A percentile compares a stretch with the other conserved stretches of the same genome.
These are phyloP conservation scores for Exophiala phaeomuriformis DNA, from an alignment of 2,329 filamentous ascomycete species.

Conservation along the genomic window DNA sequence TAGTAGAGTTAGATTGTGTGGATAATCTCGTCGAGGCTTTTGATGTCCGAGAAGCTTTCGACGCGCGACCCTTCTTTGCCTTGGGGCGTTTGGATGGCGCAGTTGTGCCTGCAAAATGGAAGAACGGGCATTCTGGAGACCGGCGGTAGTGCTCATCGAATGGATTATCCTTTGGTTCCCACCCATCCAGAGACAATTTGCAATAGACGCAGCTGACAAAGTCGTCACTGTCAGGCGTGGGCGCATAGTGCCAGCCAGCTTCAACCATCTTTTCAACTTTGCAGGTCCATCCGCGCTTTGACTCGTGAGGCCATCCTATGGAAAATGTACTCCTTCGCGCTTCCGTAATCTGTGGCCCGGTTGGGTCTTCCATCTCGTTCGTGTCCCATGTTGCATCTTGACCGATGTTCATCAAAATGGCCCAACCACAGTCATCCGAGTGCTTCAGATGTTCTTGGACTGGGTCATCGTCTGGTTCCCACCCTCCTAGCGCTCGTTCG, in stretches of 20 bases:
- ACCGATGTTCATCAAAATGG: slow-evolving; percentile 59
- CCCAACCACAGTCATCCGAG: slow-evolving; percentile 78
- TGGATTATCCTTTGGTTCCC: slow-evolving; percentile 89
- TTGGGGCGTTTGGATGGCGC: slow-evolving; percentile 48
- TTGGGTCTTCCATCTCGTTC: slow-evolving; percentile 62
- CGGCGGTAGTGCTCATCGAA: slow-evolving; percentile 81
- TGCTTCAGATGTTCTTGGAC: slow-evolving; percentile 79
- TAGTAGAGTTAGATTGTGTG: slow-evolving; percentile 42
- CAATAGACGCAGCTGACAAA: slow-evolving; percentile 90
- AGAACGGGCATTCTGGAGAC: slow-evolving; percentile 75
- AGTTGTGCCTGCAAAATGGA: slow-evolving; percentile 57
- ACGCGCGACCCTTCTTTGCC: slow-evolving; percentile 47
- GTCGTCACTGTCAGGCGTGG: slow-evolving; percentile 73
- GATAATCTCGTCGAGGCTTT: slow-evolving; percentile 59
- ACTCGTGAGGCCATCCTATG: slow-evolving; percentile 82
- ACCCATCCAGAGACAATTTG: slow-evolving; percentile 79
- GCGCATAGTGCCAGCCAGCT: slow-evolving; percentile 90
- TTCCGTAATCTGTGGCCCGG: slow-evolving; percentile 60
- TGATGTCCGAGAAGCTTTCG: slow-evolving; percentile 40
- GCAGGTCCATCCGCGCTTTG: slow-evolving; percentile 80
- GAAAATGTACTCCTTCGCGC: slow-evolving; percentile 78
- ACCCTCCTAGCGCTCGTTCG: slow-evolving; percentile 75
- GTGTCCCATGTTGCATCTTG: slow-evolving; percentile 55
- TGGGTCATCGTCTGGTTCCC: slow-evolving; percentile 81
- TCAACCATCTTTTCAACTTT: slow-evolving; percentile 86